These are phyloP conservation scores for Melocanna baccifera DNA, from an alignment of 176 grass and related monocot genomes.

Conservation along the genomic window DNA sequence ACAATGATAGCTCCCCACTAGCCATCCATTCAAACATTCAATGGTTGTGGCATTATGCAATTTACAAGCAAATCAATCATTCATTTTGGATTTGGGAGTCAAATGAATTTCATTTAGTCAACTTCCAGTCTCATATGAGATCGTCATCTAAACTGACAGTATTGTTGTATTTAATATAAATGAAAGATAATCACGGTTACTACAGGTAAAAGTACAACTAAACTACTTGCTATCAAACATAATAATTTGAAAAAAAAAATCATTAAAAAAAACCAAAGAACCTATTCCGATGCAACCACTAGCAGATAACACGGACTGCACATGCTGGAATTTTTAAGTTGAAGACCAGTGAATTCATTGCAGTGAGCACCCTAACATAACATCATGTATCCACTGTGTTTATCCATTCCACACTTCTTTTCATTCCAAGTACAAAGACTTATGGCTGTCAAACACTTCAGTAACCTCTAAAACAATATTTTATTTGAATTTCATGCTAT, in stretches of 20 bases:
- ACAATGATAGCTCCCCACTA: not conserved
- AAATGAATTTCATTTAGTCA: not conserved
- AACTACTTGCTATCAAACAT: not conserved
- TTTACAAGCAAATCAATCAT: not conserved
- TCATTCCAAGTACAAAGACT: not conserved
- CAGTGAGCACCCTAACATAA: conserved; percentile 5
- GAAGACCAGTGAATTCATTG: not conserved
- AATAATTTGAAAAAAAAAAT: not conserved
- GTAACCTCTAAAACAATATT: conserved; percentile 2
- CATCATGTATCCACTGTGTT: not conserved
- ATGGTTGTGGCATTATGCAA: not conserved
- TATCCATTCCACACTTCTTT: not conserved
- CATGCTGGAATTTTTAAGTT: conserved; percentile 1
- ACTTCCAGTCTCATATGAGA: not conserved
- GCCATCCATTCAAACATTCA: not conserved
- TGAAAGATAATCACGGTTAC: not conserved
- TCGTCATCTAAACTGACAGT: not conserved
- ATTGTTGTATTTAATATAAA: not conserved
- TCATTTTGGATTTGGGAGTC: not conserved
- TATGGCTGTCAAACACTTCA: not conserved
- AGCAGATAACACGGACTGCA: not conserved
- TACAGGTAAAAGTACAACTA: conserved; percentile 1
- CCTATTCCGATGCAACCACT: not conserved
- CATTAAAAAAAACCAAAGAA: not conserved
- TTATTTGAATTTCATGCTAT: not conserved